Conservation (phyloP, 768 basidiomycete species). For the Rhizopogon vinicolor region DNA sequence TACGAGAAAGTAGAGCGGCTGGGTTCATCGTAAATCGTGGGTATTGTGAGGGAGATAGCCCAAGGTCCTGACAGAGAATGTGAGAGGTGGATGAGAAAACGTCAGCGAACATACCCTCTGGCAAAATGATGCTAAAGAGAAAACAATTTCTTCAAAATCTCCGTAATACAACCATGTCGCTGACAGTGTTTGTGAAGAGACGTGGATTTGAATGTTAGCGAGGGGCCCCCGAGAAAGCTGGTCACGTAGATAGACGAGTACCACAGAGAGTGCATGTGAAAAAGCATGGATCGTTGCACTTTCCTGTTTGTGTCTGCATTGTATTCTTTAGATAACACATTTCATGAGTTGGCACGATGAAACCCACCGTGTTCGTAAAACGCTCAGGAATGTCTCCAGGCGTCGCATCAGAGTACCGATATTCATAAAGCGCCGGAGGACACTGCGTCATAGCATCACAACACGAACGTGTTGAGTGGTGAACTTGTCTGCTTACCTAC, state of each 20-base stretch:
- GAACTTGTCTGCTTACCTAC: constrained; percentile 39
- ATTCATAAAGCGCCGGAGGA: constrained; percentile 56
- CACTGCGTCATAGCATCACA: constrained; percentile 29
- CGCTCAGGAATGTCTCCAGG: constrained; percentile 48
- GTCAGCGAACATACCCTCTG: constrained; percentile 42
- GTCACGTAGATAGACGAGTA: constrained; percentile 47
- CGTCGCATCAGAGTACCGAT: constrained; percentile 69
- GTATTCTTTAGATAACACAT: not conserved
- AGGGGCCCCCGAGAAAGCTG: constrained; percentile 38
- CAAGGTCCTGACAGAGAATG: constrained; percentile 22
- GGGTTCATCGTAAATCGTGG: constrained; percentile 39
- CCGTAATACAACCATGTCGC: constrained; percentile 48
- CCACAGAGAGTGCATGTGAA: constrained; percentile 56
- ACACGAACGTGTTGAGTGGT: not conserved
- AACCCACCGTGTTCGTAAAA: constrained; percentile 46
- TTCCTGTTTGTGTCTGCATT: constrained; percentile 37
- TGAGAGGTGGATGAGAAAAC: not conserved
- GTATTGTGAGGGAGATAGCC: constrained; percentile 34
- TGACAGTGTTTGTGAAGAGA: constrained; percentile 23
- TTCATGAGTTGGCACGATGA: constrained; percentile 4
- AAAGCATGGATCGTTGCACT: constrained; percentile 63
- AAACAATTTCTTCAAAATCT: constrained; percentile 42
- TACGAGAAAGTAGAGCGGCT: constrained; percentile 48
- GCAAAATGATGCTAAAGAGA: constrained; percentile 54
- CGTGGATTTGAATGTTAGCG: constrained; percentile 2